phyloP scores from a whole-genome alignment of 179 eudicot species.

The Heliamphora pulchella region DNA sequence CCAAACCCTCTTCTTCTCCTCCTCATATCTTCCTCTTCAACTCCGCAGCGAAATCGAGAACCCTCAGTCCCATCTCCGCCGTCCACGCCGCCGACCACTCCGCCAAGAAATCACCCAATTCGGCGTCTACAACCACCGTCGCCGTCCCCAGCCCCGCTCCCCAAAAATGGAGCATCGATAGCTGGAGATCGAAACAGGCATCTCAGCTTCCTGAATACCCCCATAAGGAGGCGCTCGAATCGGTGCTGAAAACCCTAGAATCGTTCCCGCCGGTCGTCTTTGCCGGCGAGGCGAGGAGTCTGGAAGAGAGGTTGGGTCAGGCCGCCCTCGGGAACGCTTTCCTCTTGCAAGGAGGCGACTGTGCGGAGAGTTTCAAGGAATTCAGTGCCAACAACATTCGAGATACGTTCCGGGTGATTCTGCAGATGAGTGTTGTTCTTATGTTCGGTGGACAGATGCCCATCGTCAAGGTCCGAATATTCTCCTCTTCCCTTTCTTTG shows the following conservation, averaged over 20 bases:
- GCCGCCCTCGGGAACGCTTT: conserved; percentile 42
- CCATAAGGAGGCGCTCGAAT: conserved; percentile 16
- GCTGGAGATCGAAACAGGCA: conserved; percentile 28
- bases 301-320: conserved; percentile 34
- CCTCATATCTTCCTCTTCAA: background rate
- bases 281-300: conserved; percentile 40
- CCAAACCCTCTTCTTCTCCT: conserved; percentile 14
- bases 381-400: conserved; percentile 31
- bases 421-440: conserved; percentile 37
- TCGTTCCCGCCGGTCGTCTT: conserved; percentile 38
- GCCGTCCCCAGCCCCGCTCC: conserved; percentile 14
- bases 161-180: conserved; percentile 19
- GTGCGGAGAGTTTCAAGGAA: conserved; percentile 40
- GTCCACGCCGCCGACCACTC: background rate
- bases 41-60: conserved; percentile 10
- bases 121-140: background rate
- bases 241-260: conserved; percentile 27
- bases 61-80: conserved; percentile 15
- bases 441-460: conserved; percentile 22
- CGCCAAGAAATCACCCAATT: background rate
- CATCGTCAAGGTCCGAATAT: conserved; percentile 20
- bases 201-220: conserved; percentile 34
- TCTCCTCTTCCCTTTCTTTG: background rate
- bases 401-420: conserved; percentile 32
- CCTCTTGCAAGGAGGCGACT: conserved; percentile 40